Percentiles rank a stretch among this genome's conserved stretches.
Conservation (phyloP, 768 basidiomycete genomes). For the Lactarius deliciosus region DNA sequence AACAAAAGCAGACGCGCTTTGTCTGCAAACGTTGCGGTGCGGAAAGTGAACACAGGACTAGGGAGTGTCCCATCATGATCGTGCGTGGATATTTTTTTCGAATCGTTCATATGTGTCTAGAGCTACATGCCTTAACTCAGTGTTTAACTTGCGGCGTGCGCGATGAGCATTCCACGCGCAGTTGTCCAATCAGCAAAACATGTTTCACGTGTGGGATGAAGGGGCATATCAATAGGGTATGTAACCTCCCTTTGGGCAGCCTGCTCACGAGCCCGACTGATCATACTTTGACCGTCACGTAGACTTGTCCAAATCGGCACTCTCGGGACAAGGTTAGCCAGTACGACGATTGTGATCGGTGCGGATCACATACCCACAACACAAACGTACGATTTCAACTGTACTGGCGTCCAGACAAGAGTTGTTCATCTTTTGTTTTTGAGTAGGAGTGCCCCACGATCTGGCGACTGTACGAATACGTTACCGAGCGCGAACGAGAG, state of each 20-base stretch:
- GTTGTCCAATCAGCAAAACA: slow-evolving; percentile 77
- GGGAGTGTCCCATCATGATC: slow-evolving; percentile 68
- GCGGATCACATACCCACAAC: slow-evolving; percentile 62
- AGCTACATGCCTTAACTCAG: slow-evolving; percentile 38
- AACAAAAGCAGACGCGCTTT: slow-evolving; percentile 45
- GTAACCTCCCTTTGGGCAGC: slow-evolving; percentile 27
- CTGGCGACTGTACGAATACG: slow-evolving; percentile 79
- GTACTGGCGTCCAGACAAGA: background rate
- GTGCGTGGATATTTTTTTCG: slow-evolving; percentile 43
- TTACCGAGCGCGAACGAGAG: slow-evolving; percentile 52
- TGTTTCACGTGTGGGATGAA: slow-evolving; percentile 84
- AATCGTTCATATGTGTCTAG: background rate
- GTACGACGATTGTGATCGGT: slow-evolving; percentile 62
- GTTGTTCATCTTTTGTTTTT: slow-evolving; percentile 5
- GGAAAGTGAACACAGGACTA: slow-evolving; percentile 67
- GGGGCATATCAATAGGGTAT: slow-evolving; percentile 71
- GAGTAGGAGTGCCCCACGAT: slow-evolving; percentile 77
- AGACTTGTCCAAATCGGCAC: slow-evolving; percentile 73
- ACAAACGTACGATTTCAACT: slow-evolving; percentile 50
- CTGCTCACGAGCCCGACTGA: slow-evolving; percentile 1
- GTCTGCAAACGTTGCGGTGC: slow-evolving; percentile 79
- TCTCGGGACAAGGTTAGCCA: slow-evolving; percentile 34
- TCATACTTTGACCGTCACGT: slow-evolving; percentile 11
- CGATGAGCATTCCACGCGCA: slow-evolving; percentile 73
- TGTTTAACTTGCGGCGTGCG: slow-evolving; percentile 80